Evolutionary conservation across 768 basidiomycete genomes (phyloP), one percentile per base, ranked within the genome.

Genomic region (Arthromyces matolae): DNA sequence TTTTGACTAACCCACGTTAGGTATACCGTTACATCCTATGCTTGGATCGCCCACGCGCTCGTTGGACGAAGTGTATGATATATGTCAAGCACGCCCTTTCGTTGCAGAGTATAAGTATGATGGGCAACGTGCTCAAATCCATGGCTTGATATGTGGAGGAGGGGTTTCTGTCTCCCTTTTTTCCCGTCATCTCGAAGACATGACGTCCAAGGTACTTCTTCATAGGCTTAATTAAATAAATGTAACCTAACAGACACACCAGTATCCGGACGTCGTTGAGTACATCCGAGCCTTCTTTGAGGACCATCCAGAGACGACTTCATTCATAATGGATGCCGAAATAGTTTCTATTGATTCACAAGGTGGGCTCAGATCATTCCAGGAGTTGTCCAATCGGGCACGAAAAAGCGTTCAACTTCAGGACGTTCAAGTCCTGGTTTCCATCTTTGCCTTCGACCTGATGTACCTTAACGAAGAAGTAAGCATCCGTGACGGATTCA

Each of bases 61-160:
- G 20, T 70, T 96, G 33, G 75, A 83, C 32, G 89, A 93, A 55
- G 80, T 94, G n/a, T 93, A 89, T 59, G 77, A 80, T 36, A 75
- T 83, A 6, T 68, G 92, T 16, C 77, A 76, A 18, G 71, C 75
- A 25, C 68, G 80, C 25, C 77, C 83, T 8, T 96, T 93, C 65
- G 75, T 80, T 13, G 87, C 90, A 25, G 93, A 96, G 68, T 89
- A 88, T 62, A 96, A 95, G 65, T 89, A 93, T 58, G 93, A 96
- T 57, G 93, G 86, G 16, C 87, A 90, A 59, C 77, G 86, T 40
- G 89, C 85, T 16, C 89, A 90, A 64, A 83, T 89, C n/a, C 87
- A 89, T 60, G 84, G 74, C 10, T 59, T 44, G 34, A 63, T 53
- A 52, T 60, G 59, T 3, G 58, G 64, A 25, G 70, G 61, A 25